Conservation (phyloP, 1,284 basidiomycete species). For the Leucoagaricus sp. region DNA sequence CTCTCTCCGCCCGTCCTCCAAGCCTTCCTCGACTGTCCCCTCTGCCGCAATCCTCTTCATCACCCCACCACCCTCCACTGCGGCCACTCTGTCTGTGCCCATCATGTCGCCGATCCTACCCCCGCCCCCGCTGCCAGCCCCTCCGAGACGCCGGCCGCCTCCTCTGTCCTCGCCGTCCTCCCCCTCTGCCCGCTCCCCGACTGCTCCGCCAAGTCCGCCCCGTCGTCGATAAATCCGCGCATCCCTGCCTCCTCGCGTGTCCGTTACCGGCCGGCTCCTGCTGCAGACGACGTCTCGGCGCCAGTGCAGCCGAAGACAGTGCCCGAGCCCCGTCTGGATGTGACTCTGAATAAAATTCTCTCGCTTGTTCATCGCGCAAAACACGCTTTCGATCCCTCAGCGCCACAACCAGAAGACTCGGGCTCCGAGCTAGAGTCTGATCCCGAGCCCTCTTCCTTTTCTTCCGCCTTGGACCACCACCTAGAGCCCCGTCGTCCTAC, state of each 20-base stretch:
- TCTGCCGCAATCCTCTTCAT: constrained; percentile 30
- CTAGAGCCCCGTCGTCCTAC: constrained; percentile 27
- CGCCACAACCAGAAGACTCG: constrained; percentile 4
- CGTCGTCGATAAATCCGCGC: constrained; percentile 23
- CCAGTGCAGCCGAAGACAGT: constrained; percentile 5
- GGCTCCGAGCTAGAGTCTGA: constrained; percentile 21
- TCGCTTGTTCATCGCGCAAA: constrained; percentile 39
- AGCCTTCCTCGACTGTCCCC: constrained; percentile 34
- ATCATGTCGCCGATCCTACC: constrained; percentile 28
- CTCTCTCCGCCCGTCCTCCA: constrained; percentile 18
- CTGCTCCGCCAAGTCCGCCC: constrained; percentile 1
- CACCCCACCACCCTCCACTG: constrained; percentile 42
- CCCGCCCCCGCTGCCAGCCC: not conserved
- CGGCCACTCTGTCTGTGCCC: constrained; percentile 43
- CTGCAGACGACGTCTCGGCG: constrained; percentile 23
- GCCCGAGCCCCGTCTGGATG: constrained; percentile 42
- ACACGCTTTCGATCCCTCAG: constrained; percentile 22
- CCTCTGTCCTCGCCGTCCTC: not conserved
- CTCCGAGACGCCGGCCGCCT: not conserved
- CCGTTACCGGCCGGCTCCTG: constrained; percentile 21
- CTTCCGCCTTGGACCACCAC: constrained; percentile 18
- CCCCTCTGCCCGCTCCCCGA: constrained; percentile 13
- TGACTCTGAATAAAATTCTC: constrained; percentile 65
- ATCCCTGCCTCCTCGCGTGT: constrained; percentile 20
- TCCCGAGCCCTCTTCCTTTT: not conserved